These are phyloP conservation scores for Xylaria bambusicola DNA, from an alignment of 495 filamentous ascomycete species.

Conservation along the genomic window DNA sequence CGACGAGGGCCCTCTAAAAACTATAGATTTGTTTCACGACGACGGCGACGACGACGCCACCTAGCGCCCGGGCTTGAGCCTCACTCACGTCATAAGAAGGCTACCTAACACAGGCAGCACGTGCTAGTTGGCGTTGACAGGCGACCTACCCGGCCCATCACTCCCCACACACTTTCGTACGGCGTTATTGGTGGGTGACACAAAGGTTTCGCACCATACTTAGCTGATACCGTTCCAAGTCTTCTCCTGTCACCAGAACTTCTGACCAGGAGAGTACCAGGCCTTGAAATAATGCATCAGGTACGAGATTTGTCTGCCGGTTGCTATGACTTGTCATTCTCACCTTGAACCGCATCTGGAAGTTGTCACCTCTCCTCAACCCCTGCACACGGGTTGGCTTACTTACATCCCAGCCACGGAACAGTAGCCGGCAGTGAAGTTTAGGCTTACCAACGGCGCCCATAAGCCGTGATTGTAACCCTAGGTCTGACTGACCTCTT, in stretches of 20 bases:
- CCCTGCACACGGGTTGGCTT: constrained; percentile 14
- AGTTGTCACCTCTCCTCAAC: not conserved
- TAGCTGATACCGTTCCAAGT: not conserved
- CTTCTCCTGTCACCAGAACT: constrained; percentile 4
- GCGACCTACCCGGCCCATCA: not conserved
- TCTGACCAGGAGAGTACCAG: too few relatives aligned
- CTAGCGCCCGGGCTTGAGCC: not conserved
- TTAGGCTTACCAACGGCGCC: constrained; percentile 2
- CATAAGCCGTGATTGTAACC: constrained; percentile 7
- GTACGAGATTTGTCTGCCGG: not conserved
- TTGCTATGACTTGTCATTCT: constrained; percentile 12
- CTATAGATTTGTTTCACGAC: constrained; percentile 4
- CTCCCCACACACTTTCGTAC: not conserved
- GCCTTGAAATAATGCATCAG: not conserved
- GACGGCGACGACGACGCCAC: not conserved
- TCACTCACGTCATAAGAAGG: not conserved
- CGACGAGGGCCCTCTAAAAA: not conserved
- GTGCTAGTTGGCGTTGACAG: not conserved
- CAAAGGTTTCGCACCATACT: not conserved
- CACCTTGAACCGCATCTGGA: constrained; percentile 12
- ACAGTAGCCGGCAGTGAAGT: constrained; percentile 15
- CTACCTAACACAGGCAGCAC: not conserved
- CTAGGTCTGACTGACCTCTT: not conserved
- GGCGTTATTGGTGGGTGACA: constrained; percentile 3
- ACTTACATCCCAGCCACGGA: constrained; percentile 18